Percentiles rank a stretch among this genome's conserved stretches.
Evolutionary conservation across 2,329 filamentous ascomycete species (phyloP).

Genomic region (Mollisiaceae sp.): DNA sequence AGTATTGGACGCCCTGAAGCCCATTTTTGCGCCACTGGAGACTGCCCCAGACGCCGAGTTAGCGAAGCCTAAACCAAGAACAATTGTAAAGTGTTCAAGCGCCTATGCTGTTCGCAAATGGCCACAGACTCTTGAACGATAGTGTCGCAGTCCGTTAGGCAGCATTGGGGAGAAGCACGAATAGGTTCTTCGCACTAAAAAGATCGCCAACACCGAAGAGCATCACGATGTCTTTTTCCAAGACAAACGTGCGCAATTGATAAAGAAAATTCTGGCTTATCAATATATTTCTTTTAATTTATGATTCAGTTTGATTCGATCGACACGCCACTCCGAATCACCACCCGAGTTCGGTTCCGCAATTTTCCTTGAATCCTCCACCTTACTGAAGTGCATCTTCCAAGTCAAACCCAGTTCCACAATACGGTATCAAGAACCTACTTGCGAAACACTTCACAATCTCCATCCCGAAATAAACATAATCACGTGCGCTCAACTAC

Average conservation of each 20-base stretch:
- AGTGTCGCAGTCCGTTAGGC: neutral
- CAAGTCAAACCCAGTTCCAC: neutral
- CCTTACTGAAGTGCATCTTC: neutral
- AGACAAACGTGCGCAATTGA: neutral
- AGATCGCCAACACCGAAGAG: no score
- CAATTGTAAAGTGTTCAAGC: neutral
- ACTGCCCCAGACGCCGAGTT: neutral
- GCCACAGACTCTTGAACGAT: neutral
- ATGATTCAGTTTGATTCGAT: neutral
- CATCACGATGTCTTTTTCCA: neutral
- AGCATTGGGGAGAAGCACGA: neutral
- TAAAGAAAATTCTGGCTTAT: neutral
- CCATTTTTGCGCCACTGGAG: neutral
- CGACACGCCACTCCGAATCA: conserved; percentile 3
- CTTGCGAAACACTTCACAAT: neutral
- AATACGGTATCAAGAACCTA: neutral
- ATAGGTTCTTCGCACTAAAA: no score
- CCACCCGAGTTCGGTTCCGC: neutral
- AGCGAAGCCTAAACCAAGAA: neutral
- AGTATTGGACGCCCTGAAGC: neutral
- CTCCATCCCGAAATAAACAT: neutral
- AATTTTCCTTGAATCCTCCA: neutral
- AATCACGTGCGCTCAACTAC: neutral
- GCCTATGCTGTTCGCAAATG: neutral
- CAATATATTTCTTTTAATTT: neutral